phyloP scores from a whole-genome alignment of 208 protist genomes.

The Acanthamoeba royreba region DNA sequence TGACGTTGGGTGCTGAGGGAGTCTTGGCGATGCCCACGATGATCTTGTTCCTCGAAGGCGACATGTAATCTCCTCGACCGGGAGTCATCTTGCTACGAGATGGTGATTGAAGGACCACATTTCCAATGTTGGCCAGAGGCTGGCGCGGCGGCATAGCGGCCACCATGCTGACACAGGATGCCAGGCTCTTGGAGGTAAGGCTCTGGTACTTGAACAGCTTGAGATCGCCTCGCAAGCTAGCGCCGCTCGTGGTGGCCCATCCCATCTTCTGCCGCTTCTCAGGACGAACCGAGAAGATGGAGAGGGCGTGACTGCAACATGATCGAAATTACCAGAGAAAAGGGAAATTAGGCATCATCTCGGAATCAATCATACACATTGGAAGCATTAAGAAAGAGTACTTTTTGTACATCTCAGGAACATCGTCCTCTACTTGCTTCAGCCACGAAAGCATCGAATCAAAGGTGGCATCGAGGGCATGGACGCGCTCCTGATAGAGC shows the following conservation, averaged over 20 bases:
- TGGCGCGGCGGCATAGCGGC: background rate
- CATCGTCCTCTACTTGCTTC: background rate
- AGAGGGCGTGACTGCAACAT: background rate
- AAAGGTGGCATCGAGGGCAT: background rate
- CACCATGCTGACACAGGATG: too few species aligned
- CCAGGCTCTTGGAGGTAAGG: background rate
- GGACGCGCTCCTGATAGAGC: background rate
- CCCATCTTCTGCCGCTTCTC: background rate
- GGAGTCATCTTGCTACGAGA: background rate
- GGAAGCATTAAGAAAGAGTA: background rate
- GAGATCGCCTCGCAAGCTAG: background rate
- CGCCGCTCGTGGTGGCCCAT: background rate
- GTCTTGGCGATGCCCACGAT: background rate
- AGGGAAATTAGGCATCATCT: background rate
- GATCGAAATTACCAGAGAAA: background rate
- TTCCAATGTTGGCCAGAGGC: background rate
- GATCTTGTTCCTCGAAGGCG: too few species aligned
- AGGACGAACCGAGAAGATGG: background rate
- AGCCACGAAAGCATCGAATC: background rate
- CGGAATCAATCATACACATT: too few species aligned
- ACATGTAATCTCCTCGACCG: too few species aligned
- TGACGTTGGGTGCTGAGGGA: background rate
- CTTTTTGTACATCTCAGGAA: conserved; percentile 16
- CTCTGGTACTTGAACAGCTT: background rate
- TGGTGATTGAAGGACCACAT: background rate